phyloP scores from a whole-genome alignment of 495 filamentous ascomycete genomes.

The Penicillium dipodomyicola region DNA sequence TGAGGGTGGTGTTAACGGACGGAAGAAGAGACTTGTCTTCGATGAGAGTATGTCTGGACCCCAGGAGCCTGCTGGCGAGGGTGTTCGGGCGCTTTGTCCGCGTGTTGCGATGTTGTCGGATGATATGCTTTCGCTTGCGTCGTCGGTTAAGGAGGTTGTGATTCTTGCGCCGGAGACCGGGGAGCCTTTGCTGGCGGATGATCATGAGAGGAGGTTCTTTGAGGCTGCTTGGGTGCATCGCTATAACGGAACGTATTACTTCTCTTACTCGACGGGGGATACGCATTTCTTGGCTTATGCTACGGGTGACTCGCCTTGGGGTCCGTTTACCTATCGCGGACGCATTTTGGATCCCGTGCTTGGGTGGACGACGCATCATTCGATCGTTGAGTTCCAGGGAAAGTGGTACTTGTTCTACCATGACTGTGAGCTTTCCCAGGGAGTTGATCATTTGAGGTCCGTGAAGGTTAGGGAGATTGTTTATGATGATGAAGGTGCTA shows the following conservation, averaged over 20 bases:
- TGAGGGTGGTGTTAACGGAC: slow-evolving; percentile 2
- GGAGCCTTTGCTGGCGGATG: slow-evolving; percentile 55
- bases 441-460: slow-evolving; percentile 62
- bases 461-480: slow-evolving; percentile 72
- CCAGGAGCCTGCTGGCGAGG: slow-evolving; percentile 53
- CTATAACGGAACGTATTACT: slow-evolving; percentile 65
- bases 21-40: slow-evolving; percentile 38
- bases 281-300: slow-evolving; percentile 70
- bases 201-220: slow-evolving; percentile 74
- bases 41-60: slow-evolving; percentile 44
- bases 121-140: slow-evolving; percentile 60
- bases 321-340: slow-evolving; percentile 69
- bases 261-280: slow-evolving; percentile 73
- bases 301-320: slow-evolving; percentile 55
- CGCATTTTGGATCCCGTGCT: slow-evolving; percentile 70
- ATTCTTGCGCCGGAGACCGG: slow-evolving; percentile 58
- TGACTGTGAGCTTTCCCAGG: slow-evolving; percentile 60
- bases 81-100: slow-evolving; percentile 50
- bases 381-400: slow-evolving; percentile 67
- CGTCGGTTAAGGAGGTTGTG: slow-evolving; percentile 48
- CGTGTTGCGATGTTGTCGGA: slow-evolving; percentile 58
- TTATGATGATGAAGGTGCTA: slow-evolving; percentile 62
- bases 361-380: slow-evolving; percentile 79
- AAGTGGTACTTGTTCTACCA: slow-evolving; percentile 74
- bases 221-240: slow-evolving; percentile 75